Evolutionary conservation across 75 land plant genomes (phyloP).

Genomic region (Larix kaempferi): DNA sequence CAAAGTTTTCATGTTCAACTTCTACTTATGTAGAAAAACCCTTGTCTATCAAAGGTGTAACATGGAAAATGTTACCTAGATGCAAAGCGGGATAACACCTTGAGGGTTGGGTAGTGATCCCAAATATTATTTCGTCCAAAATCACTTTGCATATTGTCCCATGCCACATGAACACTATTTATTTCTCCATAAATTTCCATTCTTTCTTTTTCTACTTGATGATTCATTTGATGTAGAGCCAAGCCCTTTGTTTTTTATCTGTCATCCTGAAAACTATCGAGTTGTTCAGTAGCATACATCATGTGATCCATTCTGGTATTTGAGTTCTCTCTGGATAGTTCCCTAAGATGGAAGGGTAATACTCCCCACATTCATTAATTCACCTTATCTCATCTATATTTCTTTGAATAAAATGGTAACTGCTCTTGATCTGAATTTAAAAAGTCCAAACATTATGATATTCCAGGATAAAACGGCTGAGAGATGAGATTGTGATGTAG

Average conservation of each 20-base stretch:
- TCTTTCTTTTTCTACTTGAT: not conserved
- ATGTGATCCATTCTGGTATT: not conserved
- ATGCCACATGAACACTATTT: too few species aligned
- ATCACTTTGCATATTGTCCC: not conserved
- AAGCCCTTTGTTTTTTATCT: not conserved
- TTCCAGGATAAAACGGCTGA: too few species aligned
- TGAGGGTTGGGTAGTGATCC: not conserved
- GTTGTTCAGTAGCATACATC: not conserved
- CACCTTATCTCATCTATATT: not conserved
- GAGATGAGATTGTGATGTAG: too few species aligned
- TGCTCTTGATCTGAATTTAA: not conserved
- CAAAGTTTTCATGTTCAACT: constrained; percentile 30
- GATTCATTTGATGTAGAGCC: not conserved
- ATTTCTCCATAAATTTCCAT: not conserved
- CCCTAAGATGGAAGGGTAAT: not conserved
- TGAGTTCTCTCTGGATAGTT: not conserved
- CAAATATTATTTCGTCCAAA: not conserved
- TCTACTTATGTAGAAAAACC: constrained; percentile 24
- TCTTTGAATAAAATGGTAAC: not conserved
- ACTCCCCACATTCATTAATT: not conserved
- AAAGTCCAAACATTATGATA: constrained; percentile 1
- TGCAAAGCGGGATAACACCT: not conserved
- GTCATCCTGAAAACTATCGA: too few species aligned
- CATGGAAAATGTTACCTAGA: not conserved
- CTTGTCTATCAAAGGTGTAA: constrained; percentile 12